These are phyloP conservation scores for Syncephalastrum monosporum DNA, from an alignment of 371 early-diverging fungal species.

Conservation along the genomic window DNA sequence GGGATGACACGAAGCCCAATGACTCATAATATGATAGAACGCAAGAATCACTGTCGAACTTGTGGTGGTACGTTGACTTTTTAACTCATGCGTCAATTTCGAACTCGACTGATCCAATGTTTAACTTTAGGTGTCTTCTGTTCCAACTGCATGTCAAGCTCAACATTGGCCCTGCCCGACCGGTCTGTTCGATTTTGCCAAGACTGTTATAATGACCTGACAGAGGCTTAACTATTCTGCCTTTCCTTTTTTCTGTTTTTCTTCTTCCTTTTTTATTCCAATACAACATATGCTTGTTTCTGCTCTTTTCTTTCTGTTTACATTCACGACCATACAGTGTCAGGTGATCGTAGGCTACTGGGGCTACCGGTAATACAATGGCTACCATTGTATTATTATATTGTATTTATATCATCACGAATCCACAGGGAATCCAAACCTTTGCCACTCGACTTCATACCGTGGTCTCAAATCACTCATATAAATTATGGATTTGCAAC, in stretches of 20 bases:
- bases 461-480: constrained; percentile 26
- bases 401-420: too few species aligned
- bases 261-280: too few species aligned
- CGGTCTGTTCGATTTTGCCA: constrained; percentile 35
- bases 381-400: too few species aligned
- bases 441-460: constrained; percentile 21
- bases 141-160: constrained; percentile 26
- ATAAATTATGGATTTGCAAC: constrained; percentile 24
- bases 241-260: too few species aligned
- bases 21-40: constrained; percentile 21
- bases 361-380: constrained; percentile 1
- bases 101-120: background rate
- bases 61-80: constrained; percentile 36
- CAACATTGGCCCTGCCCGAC: constrained; percentile 25
- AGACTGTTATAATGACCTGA: constrained; percentile 14
- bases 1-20: background rate
- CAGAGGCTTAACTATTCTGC: too few species aligned
- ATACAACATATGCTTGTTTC: too few species aligned
- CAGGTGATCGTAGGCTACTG: constrained; percentile 8
- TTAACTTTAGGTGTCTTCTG: constrained; percentile 29
- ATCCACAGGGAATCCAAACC: constrained; percentile 12
- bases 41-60: constrained; percentile 39
- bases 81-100: background rate
- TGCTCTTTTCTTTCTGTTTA: too few species aligned
- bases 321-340: too few species aligned